Evolutionary conservation across 306 rosid species (phyloP), one percentile per base, ranked within the genome.

Genomic region (Rosa multiflora): DNA sequence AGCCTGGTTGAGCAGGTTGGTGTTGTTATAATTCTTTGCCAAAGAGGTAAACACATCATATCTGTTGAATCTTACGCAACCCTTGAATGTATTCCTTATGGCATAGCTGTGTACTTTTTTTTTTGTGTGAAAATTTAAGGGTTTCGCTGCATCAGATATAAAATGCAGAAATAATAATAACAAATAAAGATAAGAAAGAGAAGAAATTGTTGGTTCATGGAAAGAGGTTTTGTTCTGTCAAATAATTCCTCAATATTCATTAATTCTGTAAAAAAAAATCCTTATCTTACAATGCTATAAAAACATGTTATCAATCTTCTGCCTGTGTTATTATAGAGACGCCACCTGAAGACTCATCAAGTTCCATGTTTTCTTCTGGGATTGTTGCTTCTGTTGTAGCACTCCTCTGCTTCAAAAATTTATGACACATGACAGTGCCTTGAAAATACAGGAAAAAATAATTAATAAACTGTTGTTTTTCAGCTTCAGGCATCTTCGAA

Each of bases 381-480:
- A 15, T 15, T 37, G 8, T 37, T 21, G 26, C 53, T 67, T 11
- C 6, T 32, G 48, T 42, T 15, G 58, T 1, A 18, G 63, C n/a
- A 69, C 80, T 26, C 59, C 29, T 76, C 47, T 66, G 70, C 73
- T 49, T 47, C 18, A 87, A n/a, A 6, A 56, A 20, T 69, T 90
- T 92, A 48, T 86, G 89, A 77, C 97, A 92, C 88, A 80, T 59
- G 49, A 72, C 53, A 20, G 89, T 82, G 20, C 71, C 89, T 11
- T 74, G 81, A 48, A 92, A 92, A 11, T 80, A 84, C 59, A 87
- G 68, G 43, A 89, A 76, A 51, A 70, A 79, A 20, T 77, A 76
- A 4, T 73, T 76, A 5, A 82, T 11, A 46, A 81, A 52, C 42
- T 72, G 62, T 70, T 10, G 29, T 59, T 76, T 86, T 15, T 84